Percentiles rank a stretch among this genome's conserved stretches.
These are phyloP conservation scores for Lolium multiflorum DNA, from an alignment of 176 grass and related monocot species.

Conservation along the genomic window DNA sequence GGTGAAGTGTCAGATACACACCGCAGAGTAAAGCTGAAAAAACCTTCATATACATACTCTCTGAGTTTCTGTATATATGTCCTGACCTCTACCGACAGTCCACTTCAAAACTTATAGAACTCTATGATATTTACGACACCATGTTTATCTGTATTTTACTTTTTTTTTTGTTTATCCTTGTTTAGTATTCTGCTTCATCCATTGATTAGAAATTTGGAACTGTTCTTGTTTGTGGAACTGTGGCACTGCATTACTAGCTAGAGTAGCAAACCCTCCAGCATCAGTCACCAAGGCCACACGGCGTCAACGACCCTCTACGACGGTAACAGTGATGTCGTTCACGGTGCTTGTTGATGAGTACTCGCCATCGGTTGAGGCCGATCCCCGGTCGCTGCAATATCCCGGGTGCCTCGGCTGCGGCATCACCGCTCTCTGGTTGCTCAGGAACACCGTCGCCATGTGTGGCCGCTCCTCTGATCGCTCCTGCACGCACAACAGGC, in stretches of 20 bases:
- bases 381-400: slow-evolving; percentile 46
- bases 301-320: slow-evolving; percentile 55
- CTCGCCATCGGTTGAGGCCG: slow-evolving; percentile 44
- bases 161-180: no score
- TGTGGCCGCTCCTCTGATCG: slow-evolving; percentile 64
- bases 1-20: not conserved
- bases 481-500: slow-evolving; percentile 81
- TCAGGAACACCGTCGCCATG: slow-evolving; percentile 67
- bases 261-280: not conserved
- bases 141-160: no score
- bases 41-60: not conserved
- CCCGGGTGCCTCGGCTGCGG: slow-evolving; percentile 68
- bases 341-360: slow-evolving; percentile 54
- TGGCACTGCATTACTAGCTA: not conserved
- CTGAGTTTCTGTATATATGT: not conserved
- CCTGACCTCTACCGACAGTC: no score
- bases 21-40: not conserved
- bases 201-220: not conserved
- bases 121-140: not conserved
- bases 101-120: no score
- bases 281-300: not conserved
- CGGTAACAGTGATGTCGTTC: slow-evolving; percentile 66
- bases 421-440: slow-evolving; percentile 51
- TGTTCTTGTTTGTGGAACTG: not conserved
- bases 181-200: no score